These are phyloP conservation scores for Begonia masoniana DNA, from an alignment of 306 rosid genomes.

Conservation along the genomic window DNA sequence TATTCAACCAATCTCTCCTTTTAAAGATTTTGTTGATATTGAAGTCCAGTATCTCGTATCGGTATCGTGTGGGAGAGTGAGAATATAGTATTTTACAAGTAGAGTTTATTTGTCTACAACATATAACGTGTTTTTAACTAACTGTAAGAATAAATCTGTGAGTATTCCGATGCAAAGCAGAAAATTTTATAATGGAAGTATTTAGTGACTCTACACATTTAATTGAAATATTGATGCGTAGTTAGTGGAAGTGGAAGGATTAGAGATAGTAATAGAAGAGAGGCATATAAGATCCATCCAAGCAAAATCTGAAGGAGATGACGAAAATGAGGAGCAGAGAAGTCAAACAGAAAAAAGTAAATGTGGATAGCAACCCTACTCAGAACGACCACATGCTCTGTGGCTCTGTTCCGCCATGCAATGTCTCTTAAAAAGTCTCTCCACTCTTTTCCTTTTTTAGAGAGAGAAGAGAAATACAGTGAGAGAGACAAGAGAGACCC, in stretches of 20 bases:
- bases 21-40: too few relatives aligned
- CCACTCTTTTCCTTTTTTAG: conserved; percentile 27
- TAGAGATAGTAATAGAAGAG: conserved; percentile 1
- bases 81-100: too few relatives aligned
- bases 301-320: conserved; percentile 22
- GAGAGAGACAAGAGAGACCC: conserved; percentile 4
- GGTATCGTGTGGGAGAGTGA: too few relatives aligned
- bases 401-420: conserved; percentile 13
- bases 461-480: conserved; percentile 1
- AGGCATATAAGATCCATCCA: conserved; percentile 8
- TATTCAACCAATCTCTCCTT: too few relatives aligned
- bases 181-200: too few relatives aligned
- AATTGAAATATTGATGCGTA: background rate
- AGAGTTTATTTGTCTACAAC: too few relatives aligned
- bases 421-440: conserved; percentile 28
- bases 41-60: too few relatives aligned
- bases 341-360: conserved; percentile 41
- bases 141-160: too few relatives aligned
- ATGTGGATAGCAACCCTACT: conserved; percentile 31
- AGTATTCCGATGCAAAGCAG: too few relatives aligned
- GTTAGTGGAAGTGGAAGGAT: conserved; percentile 2
- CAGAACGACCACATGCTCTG: conserved; percentile 25
- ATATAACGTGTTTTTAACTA: too few relatives aligned
- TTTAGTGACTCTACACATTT: too few relatives aligned
- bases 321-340: conserved; percentile 11